A percentile compares a stretch with the other conserved stretches of the same genome.
These are phyloP conservation scores for Trichoderma aggressivum DNA, from an alignment of 2,329 filamentous ascomycete genomes.

Conservation along the genomic window DNA sequence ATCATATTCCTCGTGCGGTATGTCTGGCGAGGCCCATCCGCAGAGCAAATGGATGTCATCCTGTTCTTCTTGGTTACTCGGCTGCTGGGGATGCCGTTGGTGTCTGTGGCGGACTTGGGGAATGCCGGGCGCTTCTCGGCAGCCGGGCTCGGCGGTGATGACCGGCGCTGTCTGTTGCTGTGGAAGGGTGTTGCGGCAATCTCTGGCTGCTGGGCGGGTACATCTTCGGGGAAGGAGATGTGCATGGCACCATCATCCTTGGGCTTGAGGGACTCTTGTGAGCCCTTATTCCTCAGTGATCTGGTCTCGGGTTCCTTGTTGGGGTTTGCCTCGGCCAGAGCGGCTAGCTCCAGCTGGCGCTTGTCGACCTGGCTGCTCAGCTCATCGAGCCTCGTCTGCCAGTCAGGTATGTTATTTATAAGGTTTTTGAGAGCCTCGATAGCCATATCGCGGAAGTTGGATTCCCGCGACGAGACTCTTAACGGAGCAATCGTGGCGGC, in stretches of 20 bases:
- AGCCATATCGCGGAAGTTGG: conserved; percentile 37
- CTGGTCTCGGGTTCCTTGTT: conserved; percentile 32
- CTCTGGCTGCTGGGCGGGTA: neutral
- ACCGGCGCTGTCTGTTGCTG: conserved; percentile 12
- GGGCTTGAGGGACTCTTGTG: conserved; percentile 52
- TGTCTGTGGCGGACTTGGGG: conserved; percentile 45
- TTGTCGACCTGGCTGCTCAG: conserved; percentile 59
- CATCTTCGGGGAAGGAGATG: conserved; percentile 22
- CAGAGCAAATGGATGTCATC: conserved; percentile 51
- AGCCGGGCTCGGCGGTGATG: conserved; percentile 16
- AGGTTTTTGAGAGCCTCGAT: conserved; percentile 58
- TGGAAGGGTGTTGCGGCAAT: neutral
- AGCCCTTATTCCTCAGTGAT: conserved; percentile 50
- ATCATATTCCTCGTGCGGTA: conserved; percentile 73
- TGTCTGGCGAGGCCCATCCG: conserved; percentile 47
- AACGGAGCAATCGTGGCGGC: conserved; percentile 24
- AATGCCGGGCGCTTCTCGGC: conserved; percentile 24
- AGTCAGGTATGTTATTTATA: conserved; percentile 55
- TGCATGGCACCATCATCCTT: conserved; percentile 41
- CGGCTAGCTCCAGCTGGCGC: conserved; percentile 59
- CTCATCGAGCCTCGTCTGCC: conserved; percentile 57
- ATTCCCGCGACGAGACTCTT: conserved; percentile 30
- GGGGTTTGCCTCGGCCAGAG: conserved; percentile 35
- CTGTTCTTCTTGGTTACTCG: conserved; percentile 49
- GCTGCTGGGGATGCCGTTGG: conserved; percentile 44